Base-by-base conservation (phyloP, 371 early-diverging fungal genomes). In the Mortierella sp. region DNA sequence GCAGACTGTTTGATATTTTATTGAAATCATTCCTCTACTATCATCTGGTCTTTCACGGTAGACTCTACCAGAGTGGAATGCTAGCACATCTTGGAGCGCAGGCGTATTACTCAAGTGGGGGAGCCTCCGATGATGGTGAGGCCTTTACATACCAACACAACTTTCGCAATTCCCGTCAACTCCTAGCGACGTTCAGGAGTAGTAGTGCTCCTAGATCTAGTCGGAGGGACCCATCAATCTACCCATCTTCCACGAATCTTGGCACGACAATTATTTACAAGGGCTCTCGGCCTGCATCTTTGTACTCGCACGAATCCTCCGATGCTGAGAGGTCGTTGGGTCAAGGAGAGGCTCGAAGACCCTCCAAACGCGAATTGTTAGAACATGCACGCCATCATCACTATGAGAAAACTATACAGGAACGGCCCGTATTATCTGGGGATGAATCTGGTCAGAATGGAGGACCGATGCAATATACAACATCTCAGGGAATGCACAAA, bases 401-500 rank as follows among this genome's bases (percentile, higher is more conserved):
- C 13, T 43, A 58, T 22, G 61, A 69, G 47, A 48, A 43, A 45
- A n/a, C 32, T 5, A 16, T 45, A 6, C 57, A 47, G 24, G 67
- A 58, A 10, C 38, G 70, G 7, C 50, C 41, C 6, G 72, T 64
- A 36, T 28, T 74, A 36, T 70, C 70, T 13, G 81, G 60, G 4
- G 81, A 80, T 38, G 81, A 80, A 50, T 68, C 72, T n/a, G 48
- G 40, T 32, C 75, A 75, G 9, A 50, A 52, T 32, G 74, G 64
- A 15, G 79, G 74, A 1, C 71, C 74, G 8, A 75, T 75, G 72
- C 76, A 74, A 21, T 80, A 71, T 43, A 72, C 81, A 3, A 80
- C 81, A 2, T 70, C 75, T 3, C 81, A 80, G 22, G 81, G 81
- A 19, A 80, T 80, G 81, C 67, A 67, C 24, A 80, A 80, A 45